Base-by-base conservation (phyloP, 441 rosid genomes). In the Erodium trifolium region DNA sequence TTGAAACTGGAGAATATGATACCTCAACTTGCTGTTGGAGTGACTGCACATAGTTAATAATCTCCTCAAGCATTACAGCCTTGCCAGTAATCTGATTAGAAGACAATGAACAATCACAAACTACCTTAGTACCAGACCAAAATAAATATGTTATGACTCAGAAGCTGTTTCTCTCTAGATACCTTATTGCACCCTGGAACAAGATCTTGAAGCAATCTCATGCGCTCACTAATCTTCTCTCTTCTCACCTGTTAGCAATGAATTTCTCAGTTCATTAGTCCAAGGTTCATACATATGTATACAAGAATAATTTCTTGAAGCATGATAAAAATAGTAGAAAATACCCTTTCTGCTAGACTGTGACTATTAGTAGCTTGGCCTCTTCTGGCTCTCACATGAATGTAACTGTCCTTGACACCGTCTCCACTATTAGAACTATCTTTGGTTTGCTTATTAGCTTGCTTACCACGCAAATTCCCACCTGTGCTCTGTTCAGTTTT, bases 301-400 rank as follows among this genome's bases (percentile, higher is more conserved):
- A 70, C 65, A 13, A 29, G 34, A 69, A 17, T 17, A 23, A 5
- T 31, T 57, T 18, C 34, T 27, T 4, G 67, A 63, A 53, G 19
- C 3, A 12, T 13, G 14, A 37, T 43, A 9, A 57, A 49, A 14
- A 62, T 7, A 69, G 23, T 6, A 43, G 67, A 60, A 63, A 71
- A 13, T 86, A 91, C 27, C 27, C 27, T 23, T 23, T 23, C 27
- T 23, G 27, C 27, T 0, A 23, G 27, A 23, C 27, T 23, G 76
- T 93, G 97, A 78, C 97, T 89, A 77, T 91, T 91, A 67, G 98
- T 91, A 70, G 98, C 97, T 71, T 88, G 94, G 74, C 97, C 98
- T 75, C 96, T 84, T 79, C 91, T 82, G 65, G 98, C 98, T 76
- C 98, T 87, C 82, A 91, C 82, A 74, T 89, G 98, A 78, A 89